A percentile compares a stretch with the other conserved stretches of the same genome.
Conservation (phyloP, 441 rosid genomes). For the Bruguiera hainesii region DNA sequence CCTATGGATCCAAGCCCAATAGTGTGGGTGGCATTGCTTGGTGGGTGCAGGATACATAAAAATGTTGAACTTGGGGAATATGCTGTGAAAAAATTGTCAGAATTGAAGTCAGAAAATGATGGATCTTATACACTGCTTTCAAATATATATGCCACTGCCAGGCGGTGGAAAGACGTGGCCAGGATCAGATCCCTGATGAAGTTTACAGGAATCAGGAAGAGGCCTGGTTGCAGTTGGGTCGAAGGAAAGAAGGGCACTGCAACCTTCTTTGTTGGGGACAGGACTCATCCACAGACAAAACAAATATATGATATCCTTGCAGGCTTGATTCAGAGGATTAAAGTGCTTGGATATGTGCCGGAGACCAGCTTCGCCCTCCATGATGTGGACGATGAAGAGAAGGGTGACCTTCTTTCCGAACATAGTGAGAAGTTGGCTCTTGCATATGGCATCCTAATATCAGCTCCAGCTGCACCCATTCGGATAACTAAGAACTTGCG, state of each 20-base stretch:
- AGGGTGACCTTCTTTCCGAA: constrained; percentile 60
- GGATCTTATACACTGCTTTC: constrained; percentile 87
- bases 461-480: constrained; percentile 58
- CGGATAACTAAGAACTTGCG: constrained; percentile 68
- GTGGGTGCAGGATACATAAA: constrained; percentile 68
- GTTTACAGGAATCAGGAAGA: constrained; percentile 59
- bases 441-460: constrained; percentile 58
- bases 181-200: constrained; percentile 69
- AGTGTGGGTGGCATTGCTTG: constrained; percentile 77
- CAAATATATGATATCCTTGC: constrained; percentile 55
- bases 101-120: constrained; percentile 59
- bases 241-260: constrained; percentile 71
- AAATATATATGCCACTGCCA: constrained; percentile 75
- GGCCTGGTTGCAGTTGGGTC: constrained; percentile 89
- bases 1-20: constrained; percentile 60
- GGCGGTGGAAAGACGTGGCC: constrained; percentile 87
- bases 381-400: constrained; percentile 94
- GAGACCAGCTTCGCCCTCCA: constrained; percentile 81
- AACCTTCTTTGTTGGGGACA: constrained; percentile 78
- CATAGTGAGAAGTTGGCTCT: constrained; percentile 85
- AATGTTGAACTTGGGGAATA: constrained; percentile 82
- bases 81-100: constrained; percentile 49
- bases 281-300: constrained; percentile 48
- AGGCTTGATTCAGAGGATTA: constrained; percentile 56
- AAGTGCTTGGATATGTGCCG: constrained; percentile 77